These are phyloP conservation scores for Zygosaccharomyces rouxii DNA, from an alignment of 805 yeast genomes.

Conservation along the genomic window DNA sequence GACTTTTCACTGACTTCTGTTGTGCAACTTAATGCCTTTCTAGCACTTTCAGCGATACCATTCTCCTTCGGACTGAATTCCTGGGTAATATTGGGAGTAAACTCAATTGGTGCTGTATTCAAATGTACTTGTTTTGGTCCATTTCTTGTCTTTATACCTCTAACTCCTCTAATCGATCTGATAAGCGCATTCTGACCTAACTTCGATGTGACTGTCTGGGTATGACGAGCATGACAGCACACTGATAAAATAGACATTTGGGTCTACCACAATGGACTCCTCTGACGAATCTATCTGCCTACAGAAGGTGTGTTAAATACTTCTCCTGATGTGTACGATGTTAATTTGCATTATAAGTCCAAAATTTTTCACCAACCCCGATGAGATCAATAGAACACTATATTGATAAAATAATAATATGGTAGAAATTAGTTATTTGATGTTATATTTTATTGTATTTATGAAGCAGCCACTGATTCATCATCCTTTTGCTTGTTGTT, in stretches of 20 bases:
- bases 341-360: background rate
- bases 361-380: conserved; percentile 4
- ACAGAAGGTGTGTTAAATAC: background rate
- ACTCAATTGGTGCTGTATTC: conserved; percentile 38
- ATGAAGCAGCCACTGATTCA: conserved; percentile 10
- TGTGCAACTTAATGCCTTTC: conserved; percentile 36
- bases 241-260: conserved; percentile 4
- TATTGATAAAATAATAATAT: background rate
- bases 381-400: background rate
- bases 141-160: conserved; percentile 10
- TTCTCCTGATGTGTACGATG: background rate
- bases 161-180: background rate
- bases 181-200: background rate
- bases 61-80: conserved; percentile 12
- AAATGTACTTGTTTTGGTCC: conserved; percentile 15
- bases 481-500: conserved; percentile 34
- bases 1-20: conserved; percentile 25
- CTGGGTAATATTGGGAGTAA: conserved; percentile 33
- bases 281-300: background rate
- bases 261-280: conserved; percentile 4
- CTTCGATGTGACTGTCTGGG: background rate
- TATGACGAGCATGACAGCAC: conserved; percentile 2
- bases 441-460: background rate
- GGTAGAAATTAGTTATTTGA: background rate
- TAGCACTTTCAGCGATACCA: conserved; percentile 22